Conservation (phyloP, 768 basidiomycete genomes). For the Hysterangium stoloniferum region DNA sequence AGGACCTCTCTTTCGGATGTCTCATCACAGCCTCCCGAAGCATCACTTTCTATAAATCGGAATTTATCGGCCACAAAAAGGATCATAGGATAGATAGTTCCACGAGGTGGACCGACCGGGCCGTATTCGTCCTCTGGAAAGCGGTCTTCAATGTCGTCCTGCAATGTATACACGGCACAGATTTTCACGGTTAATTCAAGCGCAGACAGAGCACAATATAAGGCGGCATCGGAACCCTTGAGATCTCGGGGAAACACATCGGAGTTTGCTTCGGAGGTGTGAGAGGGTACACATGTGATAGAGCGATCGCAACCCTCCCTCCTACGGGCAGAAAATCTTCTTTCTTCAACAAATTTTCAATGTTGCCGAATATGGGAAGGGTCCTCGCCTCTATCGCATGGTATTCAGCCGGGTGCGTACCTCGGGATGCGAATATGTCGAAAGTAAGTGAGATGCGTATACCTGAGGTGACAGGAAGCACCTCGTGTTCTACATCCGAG, state of each 20-base stretch:
- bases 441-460: slow-evolving; percentile 36
- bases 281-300: not conserved
- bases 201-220: not conserved
- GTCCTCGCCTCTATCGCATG: not conserved
- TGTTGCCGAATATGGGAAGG: not conserved
- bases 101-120: not conserved
- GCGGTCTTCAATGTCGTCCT: not conserved
- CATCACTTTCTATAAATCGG: too few species aligned
- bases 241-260: not conserved
- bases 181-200: not conserved
- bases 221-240: slow-evolving; percentile 1
- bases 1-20: not conserved
- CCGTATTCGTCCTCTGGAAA: not conserved
- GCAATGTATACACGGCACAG: not conserved
- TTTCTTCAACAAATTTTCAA: not conserved
- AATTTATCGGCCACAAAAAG: not conserved
- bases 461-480: slow-evolving; percentile 28
- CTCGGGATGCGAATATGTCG: slow-evolving; percentile 9
- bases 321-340: not conserved
- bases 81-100: too few species aligned
- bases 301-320: not conserved
- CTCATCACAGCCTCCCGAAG: too few species aligned
- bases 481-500: slow-evolving; percentile 38
- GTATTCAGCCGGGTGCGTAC: not conserved
- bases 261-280: not conserved